These are phyloP conservation scores for Fusarium begoniae DNA, from an alignment of 2,329 filamentous ascomycete genomes.

Conservation along the genomic window DNA sequence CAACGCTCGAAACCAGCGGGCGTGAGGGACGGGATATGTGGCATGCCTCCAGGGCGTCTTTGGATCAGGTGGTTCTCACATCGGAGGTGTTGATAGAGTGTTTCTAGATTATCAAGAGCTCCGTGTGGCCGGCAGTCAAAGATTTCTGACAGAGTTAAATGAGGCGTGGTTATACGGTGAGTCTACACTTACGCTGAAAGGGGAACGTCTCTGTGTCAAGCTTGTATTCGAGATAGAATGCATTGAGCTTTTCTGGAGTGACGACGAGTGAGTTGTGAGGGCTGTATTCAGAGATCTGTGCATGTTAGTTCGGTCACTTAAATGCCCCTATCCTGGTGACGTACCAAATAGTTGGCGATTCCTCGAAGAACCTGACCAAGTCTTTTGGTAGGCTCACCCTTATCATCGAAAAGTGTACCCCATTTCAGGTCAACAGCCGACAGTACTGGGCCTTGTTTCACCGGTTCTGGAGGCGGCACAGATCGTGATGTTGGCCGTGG, in stretches of 20 bases:
- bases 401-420: constrained; percentile 76
- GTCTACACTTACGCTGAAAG: constrained; percentile 65
- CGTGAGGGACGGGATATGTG: constrained; percentile 71
- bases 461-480: constrained; percentile 6
- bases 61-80: constrained; percentile 74
- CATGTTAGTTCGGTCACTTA: background rate
- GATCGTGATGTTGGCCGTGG: constrained; percentile 1
- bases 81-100: constrained; percentile 63
- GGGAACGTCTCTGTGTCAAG: constrained; percentile 73
- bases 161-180: too few species aligned
- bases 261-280: constrained; percentile 66
- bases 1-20: constrained; percentile 75
- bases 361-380: constrained; percentile 77
- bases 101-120: constrained; percentile 44
- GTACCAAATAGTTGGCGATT: constrained; percentile 77
- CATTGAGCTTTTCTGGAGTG: constrained; percentile 77
- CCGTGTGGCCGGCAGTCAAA: constrained; percentile 55
- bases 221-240: constrained; percentile 75
- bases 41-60: constrained; percentile 57
- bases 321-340: constrained; percentile 33
- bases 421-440: constrained; percentile 75
- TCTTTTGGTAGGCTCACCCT: constrained; percentile 72
- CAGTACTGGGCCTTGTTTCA: background rate
- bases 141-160: constrained; percentile 52
- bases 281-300: constrained; percentile 46